Percentiles rank a stretch among this genome's conserved stretches.
phyloP scores from a whole-genome alignment of 1,284 basidiomycete genomes.

The Cutaneotrichosporon dermatis region DNA sequence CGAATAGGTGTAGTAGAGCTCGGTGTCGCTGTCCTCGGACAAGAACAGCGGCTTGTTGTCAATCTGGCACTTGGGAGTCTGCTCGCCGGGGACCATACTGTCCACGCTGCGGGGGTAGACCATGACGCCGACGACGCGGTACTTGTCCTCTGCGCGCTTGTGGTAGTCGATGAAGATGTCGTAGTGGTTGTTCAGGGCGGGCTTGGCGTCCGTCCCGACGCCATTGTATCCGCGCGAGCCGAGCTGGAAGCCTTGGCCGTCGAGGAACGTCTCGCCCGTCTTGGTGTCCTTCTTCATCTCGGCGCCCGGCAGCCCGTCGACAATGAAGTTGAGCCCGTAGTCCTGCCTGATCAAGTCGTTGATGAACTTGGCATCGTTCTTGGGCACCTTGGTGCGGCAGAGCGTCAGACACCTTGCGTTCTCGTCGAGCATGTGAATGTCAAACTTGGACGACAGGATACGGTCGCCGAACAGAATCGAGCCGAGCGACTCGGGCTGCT shows the following conservation, averaged over 20 bases:
- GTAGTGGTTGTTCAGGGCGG: conserved; percentile 87
- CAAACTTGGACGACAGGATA: conserved; percentile 84
- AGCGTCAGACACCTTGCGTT: conserved; percentile 67
- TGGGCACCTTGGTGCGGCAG: conserved; percentile 62
- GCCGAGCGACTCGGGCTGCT: conserved; percentile 82
- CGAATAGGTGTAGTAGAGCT: conserved; percentile 83
- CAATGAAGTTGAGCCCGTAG: conserved; percentile 90
- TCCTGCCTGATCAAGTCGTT: conserved; percentile 84
- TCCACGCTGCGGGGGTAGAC: conserved; percentile 70
- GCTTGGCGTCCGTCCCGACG: conserved; percentile 45
- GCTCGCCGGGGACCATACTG: conserved; percentile 28
- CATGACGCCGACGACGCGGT: conserved; percentile 83
- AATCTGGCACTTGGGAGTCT: conserved; percentile 35
- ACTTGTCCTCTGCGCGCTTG: conserved; percentile 60
- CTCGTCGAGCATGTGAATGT: conserved; percentile 50
- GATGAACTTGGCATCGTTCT: conserved; percentile 80
- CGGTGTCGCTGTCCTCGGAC: conserved; percentile 60
- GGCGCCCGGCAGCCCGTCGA: conserved; percentile 89
- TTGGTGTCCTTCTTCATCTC: conserved; percentile 79
- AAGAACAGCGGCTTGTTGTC: conserved; percentile 56
- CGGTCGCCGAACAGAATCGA: conserved; percentile 94
- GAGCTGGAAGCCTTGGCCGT: conserved; percentile 59
- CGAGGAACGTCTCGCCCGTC: conserved; percentile 78
- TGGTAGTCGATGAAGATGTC: conserved; percentile 64
- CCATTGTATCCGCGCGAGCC: conserved; percentile 15